phyloP scores from a whole-genome alignment of 805 yeast species.

The Saturnispora mendoncae region DNA sequence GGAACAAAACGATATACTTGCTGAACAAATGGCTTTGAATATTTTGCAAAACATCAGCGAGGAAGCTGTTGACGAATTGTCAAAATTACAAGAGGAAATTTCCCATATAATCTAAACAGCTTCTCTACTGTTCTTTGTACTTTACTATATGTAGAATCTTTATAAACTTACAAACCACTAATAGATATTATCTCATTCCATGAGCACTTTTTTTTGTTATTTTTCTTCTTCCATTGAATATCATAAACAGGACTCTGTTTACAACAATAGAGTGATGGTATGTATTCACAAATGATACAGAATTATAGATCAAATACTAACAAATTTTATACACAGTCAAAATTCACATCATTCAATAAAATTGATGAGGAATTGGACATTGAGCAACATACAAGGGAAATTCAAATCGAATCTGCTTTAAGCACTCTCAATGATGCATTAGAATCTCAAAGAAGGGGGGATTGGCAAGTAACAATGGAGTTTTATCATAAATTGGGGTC shows the following conservation, averaged over 20 bases:
- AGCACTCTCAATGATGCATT: constrained; percentile 67
- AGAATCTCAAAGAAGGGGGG: constrained; percentile 42
- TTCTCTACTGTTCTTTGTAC: neutral
- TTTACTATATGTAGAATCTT: constrained; percentile 1
- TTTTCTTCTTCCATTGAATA: neutral
- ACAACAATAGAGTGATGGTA: constrained; percentile 3
- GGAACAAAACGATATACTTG: constrained; percentile 24
- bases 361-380: constrained; percentile 71
- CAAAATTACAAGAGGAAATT: constrained; percentile 25
- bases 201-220: neutral
- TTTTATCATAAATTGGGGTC: constrained; percentile 56
- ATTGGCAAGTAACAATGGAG: constrained; percentile 41
- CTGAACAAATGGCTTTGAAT: constrained; percentile 29
- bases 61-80: constrained; percentile 25
- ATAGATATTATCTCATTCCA: neutral
- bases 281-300: neutral
- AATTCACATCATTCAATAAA: constrained; percentile 72
- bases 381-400: constrained; percentile 85
- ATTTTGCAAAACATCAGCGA: constrained; percentile 26
- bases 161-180: neutral
- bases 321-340: constrained; percentile 33
- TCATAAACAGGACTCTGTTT: neutral
- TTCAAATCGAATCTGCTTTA: constrained; percentile 83
- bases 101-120: constrained; percentile 4
- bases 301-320: constrained; percentile 3